These are phyloP conservation scores for Manihot esculenta DNA, from an alignment of 441 rosid species.

Conservation along the genomic window DNA sequence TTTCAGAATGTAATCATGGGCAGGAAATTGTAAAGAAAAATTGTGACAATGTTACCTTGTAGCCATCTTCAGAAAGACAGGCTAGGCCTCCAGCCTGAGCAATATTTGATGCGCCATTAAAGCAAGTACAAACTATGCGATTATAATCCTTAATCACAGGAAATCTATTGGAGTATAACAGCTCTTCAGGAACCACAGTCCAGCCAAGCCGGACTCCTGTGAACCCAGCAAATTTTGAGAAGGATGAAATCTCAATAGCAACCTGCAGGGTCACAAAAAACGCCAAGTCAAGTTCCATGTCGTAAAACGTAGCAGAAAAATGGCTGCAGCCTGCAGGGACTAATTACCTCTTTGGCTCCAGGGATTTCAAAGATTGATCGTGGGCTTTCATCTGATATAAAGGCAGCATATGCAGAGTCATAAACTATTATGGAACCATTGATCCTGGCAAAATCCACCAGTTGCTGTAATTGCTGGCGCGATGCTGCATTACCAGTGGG, in stretches of 20 bases:
- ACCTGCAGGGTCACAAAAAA: constrained; percentile 35
- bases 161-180: constrained; percentile 55
- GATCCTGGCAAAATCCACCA: constrained; percentile 57
- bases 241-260: constrained; percentile 68
- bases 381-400: constrained; percentile 53
- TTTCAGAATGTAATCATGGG: too few species aligned
- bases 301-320: neutral
- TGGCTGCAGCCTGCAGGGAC: neutral
- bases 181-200: constrained; percentile 69
- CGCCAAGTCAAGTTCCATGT: neutral
- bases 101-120: constrained; percentile 69
- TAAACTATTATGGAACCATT: constrained; percentile 62
- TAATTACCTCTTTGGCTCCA: constrained; percentile 60
- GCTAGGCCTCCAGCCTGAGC: constrained; percentile 69
- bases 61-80: constrained; percentile 56
- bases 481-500: constrained; percentile 74
- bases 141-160: constrained; percentile 58
- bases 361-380: constrained; percentile 66
- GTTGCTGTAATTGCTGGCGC: constrained; percentile 41
- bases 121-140: constrained; percentile 65
- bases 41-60: constrained; percentile 29
- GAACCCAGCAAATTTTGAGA: constrained; percentile 76
- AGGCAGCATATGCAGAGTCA: constrained; percentile 66
- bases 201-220: constrained; percentile 79
- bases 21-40: too few species aligned